phyloP scores from a whole-genome alignment of 768 basidiomycete genomes.

The Rhodotorula paludigena region DNA sequence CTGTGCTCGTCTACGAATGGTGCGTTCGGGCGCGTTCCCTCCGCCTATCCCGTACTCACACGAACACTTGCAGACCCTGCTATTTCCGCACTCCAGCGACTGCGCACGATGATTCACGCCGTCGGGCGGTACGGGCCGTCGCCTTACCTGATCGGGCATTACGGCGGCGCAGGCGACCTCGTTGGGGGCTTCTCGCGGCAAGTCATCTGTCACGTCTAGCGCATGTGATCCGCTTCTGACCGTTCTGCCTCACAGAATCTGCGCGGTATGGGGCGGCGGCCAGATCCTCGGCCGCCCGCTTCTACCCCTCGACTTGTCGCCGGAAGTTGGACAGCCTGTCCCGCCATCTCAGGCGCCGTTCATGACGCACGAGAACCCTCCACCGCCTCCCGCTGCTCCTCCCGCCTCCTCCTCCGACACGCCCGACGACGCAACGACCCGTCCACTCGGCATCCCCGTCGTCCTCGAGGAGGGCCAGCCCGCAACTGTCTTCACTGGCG shows the following conservation, averaged over 20 bases:
- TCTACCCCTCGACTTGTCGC: constrained; percentile 5
- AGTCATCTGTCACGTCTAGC: constrained; percentile 1
- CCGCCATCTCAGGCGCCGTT: constrained; percentile 8
- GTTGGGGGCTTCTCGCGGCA: constrained; percentile 70
- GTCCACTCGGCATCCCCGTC: constrained; percentile 32
- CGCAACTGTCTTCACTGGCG: constrained; percentile 20
- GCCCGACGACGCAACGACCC: not conserved
- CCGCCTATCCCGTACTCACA: not conserved
- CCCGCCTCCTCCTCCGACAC: not conserved
- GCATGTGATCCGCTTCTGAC: constrained; percentile 45
- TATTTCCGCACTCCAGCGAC: constrained; percentile 61
- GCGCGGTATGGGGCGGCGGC: constrained; percentile 63
- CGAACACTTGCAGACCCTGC: constrained; percentile 58
- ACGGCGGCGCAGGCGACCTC: constrained; percentile 87
- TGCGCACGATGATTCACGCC: constrained; percentile 69
- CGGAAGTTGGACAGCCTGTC: constrained; percentile 1
- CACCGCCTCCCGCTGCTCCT: constrained; percentile 5
- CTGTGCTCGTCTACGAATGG: constrained; percentile 21
- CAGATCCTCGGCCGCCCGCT: constrained; percentile 50
- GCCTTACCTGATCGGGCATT: constrained; percentile 88
- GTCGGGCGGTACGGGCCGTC: constrained; percentile 79
- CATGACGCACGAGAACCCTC: constrained; percentile 12
- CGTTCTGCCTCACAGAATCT: constrained; percentile 46
- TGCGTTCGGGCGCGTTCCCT: not conserved
- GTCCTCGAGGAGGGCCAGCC: constrained; percentile 13